Percentiles rank a stretch among this genome's conserved stretches.
phyloP scores from a whole-genome alignment of 1,139 yeast genomes.

The Wickerhamiella infanticola region DNA sequence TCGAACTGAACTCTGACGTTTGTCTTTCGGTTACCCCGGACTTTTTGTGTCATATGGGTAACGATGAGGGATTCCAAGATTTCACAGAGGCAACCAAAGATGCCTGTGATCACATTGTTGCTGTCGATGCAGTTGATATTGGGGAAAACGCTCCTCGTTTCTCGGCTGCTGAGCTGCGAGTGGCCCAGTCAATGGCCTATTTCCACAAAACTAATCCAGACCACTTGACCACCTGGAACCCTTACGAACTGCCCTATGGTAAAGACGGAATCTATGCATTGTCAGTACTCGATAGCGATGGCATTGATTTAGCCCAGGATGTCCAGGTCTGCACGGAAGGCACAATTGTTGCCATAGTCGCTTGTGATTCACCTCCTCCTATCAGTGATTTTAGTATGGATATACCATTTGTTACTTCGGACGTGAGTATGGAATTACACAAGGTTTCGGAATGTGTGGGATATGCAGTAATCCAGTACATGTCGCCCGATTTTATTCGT shows the following conservation, averaged over 20 bases:
- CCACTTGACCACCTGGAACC: slow-evolving; percentile 21
- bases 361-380: not conserved
- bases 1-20: slow-evolving; percentile 41
- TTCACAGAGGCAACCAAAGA: not conserved
- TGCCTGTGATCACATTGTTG: not conserved
- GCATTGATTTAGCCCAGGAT: slow-evolving; percentile 16
- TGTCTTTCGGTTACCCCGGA: slow-evolving; percentile 38
- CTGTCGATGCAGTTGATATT: not conserved
- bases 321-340: slow-evolving; percentile 18
- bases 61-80: slow-evolving; percentile 16
- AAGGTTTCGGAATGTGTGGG: slow-evolving; percentile 17
- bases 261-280: slow-evolving; percentile 12
- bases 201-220: slow-evolving; percentile 17
- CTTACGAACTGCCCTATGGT: slow-evolving; percentile 17
- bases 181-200: slow-evolving; percentile 22
- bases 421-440: slow-evolving; percentile 3
- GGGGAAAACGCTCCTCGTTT: slow-evolving; percentile 7
- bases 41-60: slow-evolving; percentile 35
- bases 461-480: slow-evolving; percentile 29
- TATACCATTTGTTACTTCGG: slow-evolving; percentile 1
- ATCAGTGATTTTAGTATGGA: not conserved
- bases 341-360: slow-evolving; percentile 15
- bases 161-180: slow-evolving; percentile 23
- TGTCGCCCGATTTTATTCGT: slow-evolving; percentile 36
- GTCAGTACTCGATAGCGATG: slow-evolving; percentile 19